Evolutionary conservation across 2,329 filamentous ascomycete species (phyloP), one percentile per base, ranked within the genome.

Genomic region (Trichoderma brevicompactum): DNA sequence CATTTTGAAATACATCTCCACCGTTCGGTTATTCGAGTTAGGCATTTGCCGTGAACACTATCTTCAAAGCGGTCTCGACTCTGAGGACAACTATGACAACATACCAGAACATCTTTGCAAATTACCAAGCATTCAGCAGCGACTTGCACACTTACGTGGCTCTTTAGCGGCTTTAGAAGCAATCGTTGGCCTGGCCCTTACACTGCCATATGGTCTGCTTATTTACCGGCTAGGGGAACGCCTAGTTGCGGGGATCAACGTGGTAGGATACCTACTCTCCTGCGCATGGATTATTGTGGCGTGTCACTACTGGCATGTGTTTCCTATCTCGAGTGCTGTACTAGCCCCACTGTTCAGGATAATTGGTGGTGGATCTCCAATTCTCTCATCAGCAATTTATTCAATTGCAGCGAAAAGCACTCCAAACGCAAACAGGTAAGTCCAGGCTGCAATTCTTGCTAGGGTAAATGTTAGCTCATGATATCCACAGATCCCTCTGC

Each of bases 81-180:
- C 41, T 48, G 58, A 7, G 15, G 58, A 49, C 15, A 1, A 48
- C 36, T 40, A 54, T 40, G 9, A 28, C 44, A 40, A 61, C 32
- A 61, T 61, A n/a, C 58, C 58, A 28, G 58, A 61, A 19, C 44
- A 52, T 38, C 58, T 61, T 44, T 61, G 58, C 58, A 61, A 61
- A 19, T 12, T 48, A 8, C 28, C 58, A 19, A 40, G 43, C 19
- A 61, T 61, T 61, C 58, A 61, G 32, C 58, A 61, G 44, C 58
- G 44, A 12, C 58, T 61, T 44, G 58, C 58, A n/a, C 58, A 61
- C 43, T 19, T 61, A 32, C 58, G 58, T 40, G 44, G 58, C 41
- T 61, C 52, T 28, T 28, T 50, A 12, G 43, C 44, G 28, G 28
- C 58, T 41, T 38, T 61, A 5, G 58, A 61, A 28, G 58, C 58